These are phyloP conservation scores for Daldinia grandis DNA, from an alignment of 495 filamentous ascomycete genomes.

Conservation along the genomic window DNA sequence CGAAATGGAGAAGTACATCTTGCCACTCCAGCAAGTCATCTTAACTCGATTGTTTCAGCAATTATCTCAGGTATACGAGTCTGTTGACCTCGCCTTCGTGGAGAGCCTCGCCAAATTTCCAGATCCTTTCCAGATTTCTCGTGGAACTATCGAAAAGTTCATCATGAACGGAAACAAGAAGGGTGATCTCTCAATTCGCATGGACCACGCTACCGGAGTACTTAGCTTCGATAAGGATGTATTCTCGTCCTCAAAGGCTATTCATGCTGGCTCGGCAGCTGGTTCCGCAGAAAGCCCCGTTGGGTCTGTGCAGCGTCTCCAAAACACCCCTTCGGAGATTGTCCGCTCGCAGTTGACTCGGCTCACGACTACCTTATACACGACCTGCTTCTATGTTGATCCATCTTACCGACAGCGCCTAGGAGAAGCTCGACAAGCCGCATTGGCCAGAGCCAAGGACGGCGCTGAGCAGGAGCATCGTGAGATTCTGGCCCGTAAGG, in stretches of 20 bases:
- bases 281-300: constrained; percentile 90
- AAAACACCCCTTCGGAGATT: constrained; percentile 97
- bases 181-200: constrained; percentile 94
- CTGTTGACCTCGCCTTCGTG: constrained; percentile 93
- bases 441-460: constrained; percentile 78
- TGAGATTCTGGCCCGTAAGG: constrained; percentile 86
- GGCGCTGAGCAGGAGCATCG: constrained; percentile 92
- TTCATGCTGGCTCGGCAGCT: constrained; percentile 82
- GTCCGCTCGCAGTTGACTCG: constrained; percentile 93
- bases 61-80: constrained; percentile 98
- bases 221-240: constrained; percentile 98
- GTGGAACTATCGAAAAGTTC: constrained; percentile 97
- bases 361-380: constrained; percentile 87
- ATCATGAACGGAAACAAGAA: constrained; percentile 99
- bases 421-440: constrained; percentile 78
- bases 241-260: constrained; percentile 94
- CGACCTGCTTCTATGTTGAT: constrained; percentile 95
- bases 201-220: constrained; percentile 92
- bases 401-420: constrained; percentile 83
- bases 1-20: constrained; percentile 96
- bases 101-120: constrained; percentile 95
- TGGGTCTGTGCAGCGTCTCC: constrained; percentile 89
- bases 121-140: constrained; percentile 92
- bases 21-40: constrained; percentile 96
- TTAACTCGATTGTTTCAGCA: constrained; percentile 98